Base-by-base conservation (phyloP, 345 rosid genomes). In the Rhizophora mangle region DNA sequence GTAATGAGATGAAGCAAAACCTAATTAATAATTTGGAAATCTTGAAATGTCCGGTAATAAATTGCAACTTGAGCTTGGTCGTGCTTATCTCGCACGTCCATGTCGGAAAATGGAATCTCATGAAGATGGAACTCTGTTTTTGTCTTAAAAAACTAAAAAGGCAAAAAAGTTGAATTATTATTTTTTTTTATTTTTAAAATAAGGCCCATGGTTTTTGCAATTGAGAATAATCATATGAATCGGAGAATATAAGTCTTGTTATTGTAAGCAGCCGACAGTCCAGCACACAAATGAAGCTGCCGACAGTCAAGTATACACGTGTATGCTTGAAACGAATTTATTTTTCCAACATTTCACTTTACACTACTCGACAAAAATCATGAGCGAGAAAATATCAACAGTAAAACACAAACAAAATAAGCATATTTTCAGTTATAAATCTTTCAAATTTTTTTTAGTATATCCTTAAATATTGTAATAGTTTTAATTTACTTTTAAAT, bases 11-110 rank as follows among this genome's bases (percentile, higher is more conserved):
- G 46, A 59, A 52, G 65, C 73, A 71, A 78, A 68, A 15, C 21
- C 18, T 21, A 69, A 68, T 65, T 64, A 68, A 64, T 19, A 68
- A 60, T 26, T 27, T 4, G 19, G 29, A 73, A 67, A 22, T 7
- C 31, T 32, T 3, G 2, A 64, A 57, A 62, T 47, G 49, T 15
- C 21, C 26, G 4, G 19, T 63, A 65, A 66, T 36, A 77, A 80
- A 68, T 73, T 51, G 69, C 74, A 69, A 78, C 70, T 82, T 74
- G 72, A 74, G 37, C 63, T 27, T 58, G 79, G 84, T 26, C 19
- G 83, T 36, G 79, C 30, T 64, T 78, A 56, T 63, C 76, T 74
- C 70, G 78, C 79, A 59, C 61, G 81, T 81, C 82, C 49, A 72
- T 74, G 74, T 82, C 80, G 76, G 67, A 55, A 58, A 30, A 69